A percentile compares a stretch with the other conserved stretches of the same genome.
Evolutionary conservation across 2,329 filamentous ascomycete genomes (phyloP).

Genomic region (Diaporthe batatas): DNA sequence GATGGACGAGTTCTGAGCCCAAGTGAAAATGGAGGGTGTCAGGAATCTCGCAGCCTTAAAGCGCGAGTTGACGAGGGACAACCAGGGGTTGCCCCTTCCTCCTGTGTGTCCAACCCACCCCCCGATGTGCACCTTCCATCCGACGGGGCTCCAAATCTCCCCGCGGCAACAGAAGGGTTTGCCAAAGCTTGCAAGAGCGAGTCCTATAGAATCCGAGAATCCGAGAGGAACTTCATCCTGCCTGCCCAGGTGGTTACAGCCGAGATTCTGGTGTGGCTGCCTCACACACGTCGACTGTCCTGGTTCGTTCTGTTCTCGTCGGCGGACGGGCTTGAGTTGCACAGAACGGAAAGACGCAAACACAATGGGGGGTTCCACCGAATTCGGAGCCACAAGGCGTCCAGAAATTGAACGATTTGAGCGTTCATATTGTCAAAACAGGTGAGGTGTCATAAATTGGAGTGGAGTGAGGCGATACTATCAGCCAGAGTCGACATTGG

Average conservation of each 20-base stretch:
- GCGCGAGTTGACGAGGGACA: background rate
- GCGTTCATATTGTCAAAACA: background rate
- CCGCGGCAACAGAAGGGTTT: background rate
- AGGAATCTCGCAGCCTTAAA: background rate
- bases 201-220: background rate
- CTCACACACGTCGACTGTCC: background rate
- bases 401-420: background rate
- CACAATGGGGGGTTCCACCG: background rate
- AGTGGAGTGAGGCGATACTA: background rate
- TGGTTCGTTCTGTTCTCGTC: background rate
- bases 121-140: background rate
- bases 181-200: too few species aligned
- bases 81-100: background rate
- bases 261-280: background rate
- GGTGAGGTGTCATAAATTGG: background rate
- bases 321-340: background rate
- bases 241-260: conserved; percentile 21
- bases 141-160: background rate
- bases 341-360: conserved; percentile 5
- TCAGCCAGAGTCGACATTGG: background rate
- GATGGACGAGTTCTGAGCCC: background rate
- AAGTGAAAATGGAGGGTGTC: too few species aligned
- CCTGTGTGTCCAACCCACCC: background rate
- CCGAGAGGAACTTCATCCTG: background rate
- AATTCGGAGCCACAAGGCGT: background rate